Conservation (phyloP, 2,329 filamentous ascomycete species). For the Colletotrichum aenigma region DNA sequence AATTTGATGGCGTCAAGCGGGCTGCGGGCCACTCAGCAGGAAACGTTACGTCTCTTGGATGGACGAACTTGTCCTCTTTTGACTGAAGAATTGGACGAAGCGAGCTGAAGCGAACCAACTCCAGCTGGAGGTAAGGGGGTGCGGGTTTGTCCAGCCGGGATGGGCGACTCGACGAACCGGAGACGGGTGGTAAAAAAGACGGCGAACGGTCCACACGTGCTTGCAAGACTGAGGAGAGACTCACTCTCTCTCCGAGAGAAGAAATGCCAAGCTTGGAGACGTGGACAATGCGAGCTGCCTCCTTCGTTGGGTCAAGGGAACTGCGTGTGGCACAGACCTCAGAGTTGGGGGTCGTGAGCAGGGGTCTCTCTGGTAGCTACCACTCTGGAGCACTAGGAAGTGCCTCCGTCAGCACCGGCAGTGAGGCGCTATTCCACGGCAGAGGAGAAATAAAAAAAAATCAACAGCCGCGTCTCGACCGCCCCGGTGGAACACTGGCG, state of each 20-base stretch:
- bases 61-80: neutral
- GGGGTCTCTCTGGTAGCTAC: neutral
- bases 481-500: neutral
- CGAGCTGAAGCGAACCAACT: neutral
- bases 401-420: neutral
- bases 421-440: neutral
- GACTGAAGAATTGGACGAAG: neutral
- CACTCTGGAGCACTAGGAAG: neutral
- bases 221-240: neutral
- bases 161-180: neutral
- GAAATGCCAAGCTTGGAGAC: neutral
- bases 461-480: neutral
- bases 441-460: neutral
- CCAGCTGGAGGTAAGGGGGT: neutral
- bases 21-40: neutral
- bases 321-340: neutral
- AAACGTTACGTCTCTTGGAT: neutral
- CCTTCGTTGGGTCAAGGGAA: neutral
- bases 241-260: neutral
- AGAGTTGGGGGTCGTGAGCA: neutral
- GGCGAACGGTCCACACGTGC: neutral
- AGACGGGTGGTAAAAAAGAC: neutral
- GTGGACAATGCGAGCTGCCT: neutral
- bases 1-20: conserved; percentile 6
- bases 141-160: neutral